These are phyloP conservation scores for Globisporangium lucens DNA, from an alignment of 352 stramenopile species.

Conservation along the genomic window DNA sequence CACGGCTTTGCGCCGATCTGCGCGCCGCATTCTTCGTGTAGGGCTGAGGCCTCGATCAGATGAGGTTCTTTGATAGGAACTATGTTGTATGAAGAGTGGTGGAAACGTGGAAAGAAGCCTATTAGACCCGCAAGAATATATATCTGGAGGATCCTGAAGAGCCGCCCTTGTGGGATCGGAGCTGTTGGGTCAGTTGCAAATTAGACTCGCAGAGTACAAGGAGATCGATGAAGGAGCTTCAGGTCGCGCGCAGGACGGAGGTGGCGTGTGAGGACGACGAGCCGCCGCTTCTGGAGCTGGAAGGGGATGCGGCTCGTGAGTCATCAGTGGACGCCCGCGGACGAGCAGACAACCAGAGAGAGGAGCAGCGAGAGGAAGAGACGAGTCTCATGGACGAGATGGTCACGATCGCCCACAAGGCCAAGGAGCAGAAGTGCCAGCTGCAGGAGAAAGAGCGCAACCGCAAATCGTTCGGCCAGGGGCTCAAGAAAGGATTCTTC, in stretches of 20 bases:
- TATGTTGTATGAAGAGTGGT: too few species aligned
- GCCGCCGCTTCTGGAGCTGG: conserved; percentile 43
- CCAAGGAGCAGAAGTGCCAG: conserved; percentile 47
- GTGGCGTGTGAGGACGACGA: conserved; percentile 37
- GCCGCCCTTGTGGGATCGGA: background rate
- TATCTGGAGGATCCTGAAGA: conserved; percentile 2
- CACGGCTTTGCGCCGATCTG: conserved; percentile 6
- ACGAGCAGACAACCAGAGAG: conserved; percentile 28
- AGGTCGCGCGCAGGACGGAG: conserved; percentile 9
- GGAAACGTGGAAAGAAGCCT: background rate
- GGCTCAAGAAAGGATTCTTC: conserved; percentile 79
- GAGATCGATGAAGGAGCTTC: conserved; percentile 12
- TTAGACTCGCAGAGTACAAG: background rate
- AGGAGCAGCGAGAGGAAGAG: background rate
- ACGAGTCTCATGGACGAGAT: conserved; percentile 79
- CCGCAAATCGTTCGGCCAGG: conserved; percentile 48
- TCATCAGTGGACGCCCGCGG: background rate
- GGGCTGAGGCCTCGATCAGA: too few species aligned
- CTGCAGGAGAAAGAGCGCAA: conserved; percentile 44
- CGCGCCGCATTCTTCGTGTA: conserved; percentile 1
- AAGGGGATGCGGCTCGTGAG: conserved; percentile 11
- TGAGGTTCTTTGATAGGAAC: too few species aligned
- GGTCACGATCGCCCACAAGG: conserved; percentile 43
- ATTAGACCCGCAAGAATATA: background rate
- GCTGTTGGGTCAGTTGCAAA: conserved; percentile 8